A percentile compares a stretch with the other conserved stretches of the same genome.
These are phyloP conservation scores for Cladosporium phlei DNA, from an alignment of 2,329 filamentous ascomycete genomes.

Conservation along the genomic window DNA sequence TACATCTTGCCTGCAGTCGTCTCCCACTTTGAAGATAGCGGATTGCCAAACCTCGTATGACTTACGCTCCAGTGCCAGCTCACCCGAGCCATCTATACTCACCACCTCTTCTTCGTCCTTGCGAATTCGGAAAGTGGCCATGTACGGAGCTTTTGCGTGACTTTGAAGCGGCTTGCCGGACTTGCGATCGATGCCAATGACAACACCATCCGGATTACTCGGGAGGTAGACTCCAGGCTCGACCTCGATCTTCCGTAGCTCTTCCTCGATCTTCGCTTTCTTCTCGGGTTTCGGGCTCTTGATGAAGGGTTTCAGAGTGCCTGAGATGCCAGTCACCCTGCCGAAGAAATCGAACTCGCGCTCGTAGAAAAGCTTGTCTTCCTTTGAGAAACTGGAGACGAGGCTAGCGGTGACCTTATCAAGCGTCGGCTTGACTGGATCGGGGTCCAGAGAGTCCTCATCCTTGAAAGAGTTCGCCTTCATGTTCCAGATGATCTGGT, in stretches of 20 bases:
- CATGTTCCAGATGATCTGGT: constrained; percentile 99
- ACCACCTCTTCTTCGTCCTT: constrained; percentile 64
- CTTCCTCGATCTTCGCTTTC: constrained; percentile 98
- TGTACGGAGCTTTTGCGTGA: constrained; percentile 96
- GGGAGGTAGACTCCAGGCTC: constrained; percentile 96
- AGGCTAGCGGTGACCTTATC: constrained; percentile 85
- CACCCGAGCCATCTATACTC: constrained; percentile 16
- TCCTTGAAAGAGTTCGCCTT: constrained; percentile 99
- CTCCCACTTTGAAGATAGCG: constrained; percentile 98
- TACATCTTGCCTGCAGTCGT: constrained; percentile 96
- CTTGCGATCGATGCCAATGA: constrained; percentile 96
- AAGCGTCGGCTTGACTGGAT: constrained; percentile 86
- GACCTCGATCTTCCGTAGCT: constrained; percentile 93
- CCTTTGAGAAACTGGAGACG: constrained; percentile 71
- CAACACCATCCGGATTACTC: constrained; percentile 92
- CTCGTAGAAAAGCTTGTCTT: constrained; percentile 83
- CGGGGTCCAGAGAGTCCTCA: constrained; percentile 84
- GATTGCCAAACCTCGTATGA: constrained; percentile 97
- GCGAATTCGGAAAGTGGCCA: constrained; percentile 97
- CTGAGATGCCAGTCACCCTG: constrained; percentile 91
- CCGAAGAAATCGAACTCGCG: constrained; percentile 97
- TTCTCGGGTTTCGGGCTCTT: constrained; percentile 92
- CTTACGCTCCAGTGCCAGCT: constrained; percentile 19
- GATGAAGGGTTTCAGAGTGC: constrained; percentile 89
- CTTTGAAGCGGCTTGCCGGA: constrained; percentile 96